These are phyloP conservation scores for Nannochloropsis limnetica DNA, from an alignment of 352 stramenopile genomes.

Conservation along the genomic window DNA sequence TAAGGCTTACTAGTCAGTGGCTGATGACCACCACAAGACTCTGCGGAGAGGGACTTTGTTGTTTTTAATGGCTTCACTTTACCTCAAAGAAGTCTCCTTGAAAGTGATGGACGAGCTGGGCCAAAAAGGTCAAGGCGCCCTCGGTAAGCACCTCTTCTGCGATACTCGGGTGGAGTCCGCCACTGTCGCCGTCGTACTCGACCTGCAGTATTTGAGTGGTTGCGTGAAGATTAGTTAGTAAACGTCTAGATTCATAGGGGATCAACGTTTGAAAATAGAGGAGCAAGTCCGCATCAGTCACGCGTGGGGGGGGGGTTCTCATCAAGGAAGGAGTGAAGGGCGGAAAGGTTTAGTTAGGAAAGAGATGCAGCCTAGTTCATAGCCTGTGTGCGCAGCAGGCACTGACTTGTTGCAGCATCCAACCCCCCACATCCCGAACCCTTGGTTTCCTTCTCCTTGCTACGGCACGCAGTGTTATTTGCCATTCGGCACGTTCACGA, in stretches of 20 bases:
- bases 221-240: neutral
- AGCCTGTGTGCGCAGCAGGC: neutral
- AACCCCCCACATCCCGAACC: neutral
- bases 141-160: neutral
- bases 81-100: constrained; percentile 24
- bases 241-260: neutral
- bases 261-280: neutral
- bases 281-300: neutral
- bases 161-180: neutral
- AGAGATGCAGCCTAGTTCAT: no score
- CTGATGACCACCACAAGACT: neutral
- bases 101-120: constrained; percentile 18
- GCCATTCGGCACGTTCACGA: neutral
- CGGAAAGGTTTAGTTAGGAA: no score
- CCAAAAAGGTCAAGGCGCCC: constrained; percentile 16
- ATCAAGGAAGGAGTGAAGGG: neutral
- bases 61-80: neutral
- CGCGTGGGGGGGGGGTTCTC: neutral
- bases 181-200: neutral
- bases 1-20: no score
- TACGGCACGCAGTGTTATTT: neutral
- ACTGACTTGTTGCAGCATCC: neutral
- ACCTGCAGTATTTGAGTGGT: neutral
- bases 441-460: neutral
- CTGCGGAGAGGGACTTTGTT: neutral